Evolutionary conservation across 2,329 filamentous ascomycete genomes (phyloP), one percentile per base, ranked within the genome.

Genomic region (Colletotrichum sp.): DNA sequence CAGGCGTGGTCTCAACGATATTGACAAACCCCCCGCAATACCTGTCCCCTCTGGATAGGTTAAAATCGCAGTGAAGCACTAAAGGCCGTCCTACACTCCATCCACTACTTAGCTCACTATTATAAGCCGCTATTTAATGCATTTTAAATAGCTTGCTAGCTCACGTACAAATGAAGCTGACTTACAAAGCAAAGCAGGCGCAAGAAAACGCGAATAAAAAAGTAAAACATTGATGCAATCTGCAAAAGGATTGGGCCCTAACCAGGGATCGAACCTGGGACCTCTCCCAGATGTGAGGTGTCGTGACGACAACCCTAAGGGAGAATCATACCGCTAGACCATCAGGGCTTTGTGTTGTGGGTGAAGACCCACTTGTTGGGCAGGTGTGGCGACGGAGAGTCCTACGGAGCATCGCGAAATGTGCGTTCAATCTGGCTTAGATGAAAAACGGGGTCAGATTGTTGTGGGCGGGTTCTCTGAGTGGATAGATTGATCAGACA

Each of bases 331-430:
- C 44, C 44, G 44, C 44, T 52, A 63, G n/a, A 63, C 9, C 44
- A 52, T 52, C 44, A 52, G 44, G 44, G 44, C 44, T 52, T 2
- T 0, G 2, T 13, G 3, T 22, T 3, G n/a, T 52, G n/a, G 44
- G 44, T 8, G 2, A 3, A 8, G 44, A 52, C 44, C 44, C 44
- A 52, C 44, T 13, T 2, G n/a, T 13, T 52, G 12, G 44, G 2
- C 2, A 1, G 1, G 1, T 13, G 0, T 3, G 2, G 12, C 4
- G 2, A 52, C n/a, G 44, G 44, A 52, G n/a, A 9, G 3, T 1
- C 12, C 44, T 52, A 52, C 44, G 44, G 11, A 52, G 44, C 44
- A 22, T 52, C 6, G 44, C 44, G n/a, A 22, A 22, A 11, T 4
- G 6, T 22, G 11, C 11, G n/a, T 52, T 7, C 11, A 3, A 13